Evolutionary conservation across 148 eudicot genomes (phyloP), one percentile per base, ranked within the genome.

Genomic region (Polygonum maritimum): DNA sequence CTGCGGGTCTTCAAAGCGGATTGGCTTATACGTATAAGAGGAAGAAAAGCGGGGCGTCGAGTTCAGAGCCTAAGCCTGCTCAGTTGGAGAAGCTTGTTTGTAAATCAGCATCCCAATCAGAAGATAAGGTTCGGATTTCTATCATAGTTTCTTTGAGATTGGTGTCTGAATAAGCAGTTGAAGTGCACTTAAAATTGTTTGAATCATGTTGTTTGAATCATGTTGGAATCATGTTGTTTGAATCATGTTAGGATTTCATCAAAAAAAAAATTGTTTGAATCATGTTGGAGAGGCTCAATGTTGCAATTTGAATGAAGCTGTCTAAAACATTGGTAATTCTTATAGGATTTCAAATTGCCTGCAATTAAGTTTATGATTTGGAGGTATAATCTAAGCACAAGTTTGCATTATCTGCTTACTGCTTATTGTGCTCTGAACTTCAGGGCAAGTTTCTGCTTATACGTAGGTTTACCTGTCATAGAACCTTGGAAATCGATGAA

Each of bases 31-130:
- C 74, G 0, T 71, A 71, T 45, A 71, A 71, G 74, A 11, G 74
- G 51, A 71, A 44, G 74, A 71, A 65, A 44, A n/a, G 51, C 4
- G 74, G 74, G 18, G 54, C 7, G 4, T 71, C 74, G 5, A 71
- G 74, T 19, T 71, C 74, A 16, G 74, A 71, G 54, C 54, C 54
- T 26, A 71, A 22, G 54, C 54, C 45, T 21, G 35, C 51, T 35
- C 74, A 71, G 36, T 45, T 71, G 11, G 51, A 71, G 54, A 71
- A 71, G 35, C 74, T 71, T 71, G 49, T 48, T 44, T n/a, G 4
- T 71, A 35, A 65, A 65, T 9, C 71, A 36, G 39, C 44, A 16
- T 71, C 74, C 21, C 74, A 44, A 41, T 45, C 74, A 2, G 74
- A 44, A 45, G 52, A 71, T 48, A 48, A 71, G 74, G 74, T 44